Base-by-base conservation (phyloP, 768 basidiomycete species). In the Clavaria fumosa region DNA sequence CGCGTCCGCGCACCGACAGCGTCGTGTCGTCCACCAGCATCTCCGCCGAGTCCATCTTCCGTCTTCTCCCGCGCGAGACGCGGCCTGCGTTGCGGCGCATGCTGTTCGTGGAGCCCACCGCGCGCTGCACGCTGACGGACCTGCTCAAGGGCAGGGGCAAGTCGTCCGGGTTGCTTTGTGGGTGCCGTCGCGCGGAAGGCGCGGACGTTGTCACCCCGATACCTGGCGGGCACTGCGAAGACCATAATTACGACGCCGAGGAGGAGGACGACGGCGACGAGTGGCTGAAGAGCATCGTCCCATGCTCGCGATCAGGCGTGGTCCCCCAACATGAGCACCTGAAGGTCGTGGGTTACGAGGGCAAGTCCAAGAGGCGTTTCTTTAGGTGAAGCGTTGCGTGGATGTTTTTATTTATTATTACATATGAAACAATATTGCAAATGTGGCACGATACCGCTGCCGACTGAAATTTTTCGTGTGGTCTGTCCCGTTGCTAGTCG, bases 1-100 rank as follows among this genome's bases (percentile, higher is more conserved):
- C n/a, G n/a, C 61, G 64, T 11, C 59, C 60, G 42, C 67, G 71
- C 43, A 59, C 60, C 18, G 66, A 64, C 43, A 66, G 62, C 46
- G 69, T 75, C 36, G 58, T 70, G 30, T 86, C 85, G 1, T 81
- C 72, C 65, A 70, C 72, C 36, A 73, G 70, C 17, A 70, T 70
- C 38, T 79, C 83, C 14, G 77, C 86, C 19, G 93, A 97, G 54
- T 90, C 88, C 5, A 95, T 99, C 51, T 97, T 99, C 67, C 76
- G 93, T 14, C 67, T 97, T 7, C 69, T 99, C 17, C 95, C 95
- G 2, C 78, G 95, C 38, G 93, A 99, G 60, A 76, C 88, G 10
- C 73, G 95, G 27, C 69, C 78, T 5, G 86, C 83, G 10, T 68
- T 99, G 42, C 81, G 88, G 41, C 73, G 90, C 38, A 99, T 99